Evolutionary conservation across 2,329 filamentous ascomycete genomes (phyloP).

Genomic region (Dactylellina haptotyla): DNA sequence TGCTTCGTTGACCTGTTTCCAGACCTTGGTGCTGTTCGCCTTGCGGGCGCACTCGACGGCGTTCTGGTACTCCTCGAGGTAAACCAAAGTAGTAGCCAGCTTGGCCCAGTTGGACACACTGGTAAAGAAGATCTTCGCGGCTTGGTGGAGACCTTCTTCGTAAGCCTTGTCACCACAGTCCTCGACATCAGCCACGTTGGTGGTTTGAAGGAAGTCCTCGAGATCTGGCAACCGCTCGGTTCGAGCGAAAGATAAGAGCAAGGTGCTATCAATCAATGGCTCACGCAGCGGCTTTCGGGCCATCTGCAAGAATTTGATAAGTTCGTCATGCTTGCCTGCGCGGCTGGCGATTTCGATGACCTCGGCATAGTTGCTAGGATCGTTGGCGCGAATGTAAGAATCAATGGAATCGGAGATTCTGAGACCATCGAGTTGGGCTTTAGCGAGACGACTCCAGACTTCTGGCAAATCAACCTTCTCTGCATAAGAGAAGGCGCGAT

Average conservation of each 20-base stretch:
- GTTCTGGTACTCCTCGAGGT: slow-evolving; percentile 94
- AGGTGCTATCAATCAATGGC: slow-evolving; percentile 87
- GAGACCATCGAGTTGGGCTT: slow-evolving; percentile 95
- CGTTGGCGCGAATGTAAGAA: slow-evolving; percentile 94
- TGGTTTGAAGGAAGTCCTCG: slow-evolving; percentile 91
- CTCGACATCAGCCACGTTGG: slow-evolving; percentile 95
- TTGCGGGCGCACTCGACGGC: slow-evolving; percentile 98
- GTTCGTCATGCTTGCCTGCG: slow-evolving; percentile 96
- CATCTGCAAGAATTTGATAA: slow-evolving; percentile 97
- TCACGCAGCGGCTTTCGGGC: slow-evolving; percentile 95
- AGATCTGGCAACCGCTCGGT: slow-evolving; percentile 91
- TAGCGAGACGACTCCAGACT: slow-evolving; percentile 98
- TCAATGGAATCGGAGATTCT: slow-evolving; percentile 92
- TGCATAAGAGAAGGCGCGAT: slow-evolving; percentile 93
- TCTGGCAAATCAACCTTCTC: slow-evolving; percentile 93
- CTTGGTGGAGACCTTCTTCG: slow-evolving; percentile 90
- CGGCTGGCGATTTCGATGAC: slow-evolving; percentile 96
- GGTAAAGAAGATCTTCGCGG: slow-evolving; percentile 97
- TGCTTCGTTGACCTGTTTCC: slow-evolving; percentile 97
- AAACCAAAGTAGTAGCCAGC: slow-evolving; percentile 95
- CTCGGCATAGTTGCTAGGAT: slow-evolving; percentile 91
- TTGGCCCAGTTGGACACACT: slow-evolving; percentile 99
- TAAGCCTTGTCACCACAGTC: slow-evolving; percentile 98
- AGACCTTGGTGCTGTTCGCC: slow-evolving; percentile 98
- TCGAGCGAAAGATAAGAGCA: slow-evolving; percentile 92